Evolutionary conservation across 2,329 filamentous ascomycete genomes (phyloP).

Genomic region (Fragosphaeria purpurea): DNA sequence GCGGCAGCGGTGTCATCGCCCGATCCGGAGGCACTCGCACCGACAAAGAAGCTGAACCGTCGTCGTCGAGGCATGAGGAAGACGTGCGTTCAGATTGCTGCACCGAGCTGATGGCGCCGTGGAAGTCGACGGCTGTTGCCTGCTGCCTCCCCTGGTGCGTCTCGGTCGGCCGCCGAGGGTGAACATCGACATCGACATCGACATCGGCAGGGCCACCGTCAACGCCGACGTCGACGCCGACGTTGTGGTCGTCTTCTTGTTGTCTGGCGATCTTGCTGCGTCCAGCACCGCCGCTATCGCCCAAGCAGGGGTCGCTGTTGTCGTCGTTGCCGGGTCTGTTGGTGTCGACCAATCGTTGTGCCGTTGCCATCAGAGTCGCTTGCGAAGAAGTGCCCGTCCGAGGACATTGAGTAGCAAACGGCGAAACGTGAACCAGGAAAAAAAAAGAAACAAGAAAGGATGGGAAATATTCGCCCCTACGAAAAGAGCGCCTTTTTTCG

Average conservation of each 20-base stretch:
- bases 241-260: background rate
- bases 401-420: background rate
- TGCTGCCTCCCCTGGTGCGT: background rate
- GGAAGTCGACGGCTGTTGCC: background rate
- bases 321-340: constrained; percentile 1
- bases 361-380: constrained; percentile 10
- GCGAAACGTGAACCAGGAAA: background rate
- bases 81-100: background rate
- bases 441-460: background rate
- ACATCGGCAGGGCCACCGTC: background rate
- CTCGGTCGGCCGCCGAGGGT: constrained; percentile 1
- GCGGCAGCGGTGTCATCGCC: background rate
- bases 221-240: background rate
- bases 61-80: background rate
- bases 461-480: background rate
- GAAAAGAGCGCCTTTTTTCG: too few relatives aligned
- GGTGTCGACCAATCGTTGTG: constrained; percentile 5
- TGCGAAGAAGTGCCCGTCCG: constrained; percentile 2
- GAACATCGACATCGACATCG: background rate
- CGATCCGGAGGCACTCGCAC: background rate
- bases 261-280: background rate
- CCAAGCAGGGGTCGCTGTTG: background rate
- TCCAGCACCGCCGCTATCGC: background rate
- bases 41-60: background rate
- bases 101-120: background rate